Evolutionary conservation across 352 stramenopile genomes (phyloP).

Genomic region (Phytophthora idaei): DNA sequence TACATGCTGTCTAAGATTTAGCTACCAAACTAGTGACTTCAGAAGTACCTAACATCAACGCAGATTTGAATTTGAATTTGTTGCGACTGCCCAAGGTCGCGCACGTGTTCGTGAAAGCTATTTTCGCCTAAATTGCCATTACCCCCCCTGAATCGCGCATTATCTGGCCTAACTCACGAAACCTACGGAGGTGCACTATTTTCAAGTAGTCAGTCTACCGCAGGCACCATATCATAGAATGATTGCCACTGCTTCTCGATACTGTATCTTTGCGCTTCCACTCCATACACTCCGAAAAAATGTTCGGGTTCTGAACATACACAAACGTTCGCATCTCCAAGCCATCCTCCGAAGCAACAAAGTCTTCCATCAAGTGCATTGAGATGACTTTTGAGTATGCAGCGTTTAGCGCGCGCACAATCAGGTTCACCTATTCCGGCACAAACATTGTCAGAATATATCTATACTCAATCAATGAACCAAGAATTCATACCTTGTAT

Average conservation of each 20-base stretch:
- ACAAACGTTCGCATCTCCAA: slow-evolving; percentile 24
- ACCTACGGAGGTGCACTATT: too few species aligned
- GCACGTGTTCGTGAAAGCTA: too few species aligned
- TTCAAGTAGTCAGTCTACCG: slow-evolving; percentile 7
- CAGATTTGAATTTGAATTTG: too few species aligned
- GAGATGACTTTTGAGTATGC: slow-evolving; percentile 12
- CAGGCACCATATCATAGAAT: slow-evolving; percentile 15
- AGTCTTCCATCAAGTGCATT: slow-evolving; percentile 19
- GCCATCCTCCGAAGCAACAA: slow-evolving; percentile 15
- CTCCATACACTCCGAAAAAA: slow-evolving; percentile 28
- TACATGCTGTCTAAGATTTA: too few species aligned
- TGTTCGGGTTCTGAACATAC: slow-evolving; percentile 22
- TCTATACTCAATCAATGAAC: slow-evolving; percentile 2
- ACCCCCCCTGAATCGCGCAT: too few species aligned
- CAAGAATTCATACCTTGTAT: slow-evolving; percentile 21
- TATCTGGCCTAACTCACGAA: too few species aligned
- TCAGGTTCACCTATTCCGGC: slow-evolving; percentile 14
- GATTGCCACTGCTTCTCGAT: slow-evolving; percentile 16
- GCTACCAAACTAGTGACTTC: too few species aligned
- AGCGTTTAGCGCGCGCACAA: slow-evolving; percentile 9
- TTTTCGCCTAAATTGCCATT: too few species aligned
- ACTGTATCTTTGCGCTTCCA: slow-evolving; percentile 14
- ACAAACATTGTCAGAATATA: slow-evolving; percentile 18
- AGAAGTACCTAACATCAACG: too few species aligned
- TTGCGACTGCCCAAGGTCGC: too few species aligned